A percentile compares a stretch with the other conserved stretches of the same genome.
phyloP scores from a whole-genome alignment of 2,329 filamentous ascomycete genomes.

The Cladophialophora chaetospira region DNA sequence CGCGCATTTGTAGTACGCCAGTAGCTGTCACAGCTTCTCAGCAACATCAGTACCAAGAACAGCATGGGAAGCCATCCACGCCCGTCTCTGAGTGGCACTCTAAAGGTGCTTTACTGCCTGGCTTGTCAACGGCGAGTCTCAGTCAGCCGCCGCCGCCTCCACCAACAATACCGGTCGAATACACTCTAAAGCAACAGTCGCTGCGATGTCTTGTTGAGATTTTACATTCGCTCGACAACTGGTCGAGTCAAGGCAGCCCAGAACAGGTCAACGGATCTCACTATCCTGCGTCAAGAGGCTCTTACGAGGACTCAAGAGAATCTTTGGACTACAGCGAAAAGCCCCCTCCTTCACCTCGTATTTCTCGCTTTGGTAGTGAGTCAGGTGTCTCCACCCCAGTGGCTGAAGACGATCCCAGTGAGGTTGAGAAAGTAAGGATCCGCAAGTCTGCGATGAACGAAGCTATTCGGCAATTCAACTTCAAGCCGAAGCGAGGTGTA shows the following conservation, averaged over 20 bases:
- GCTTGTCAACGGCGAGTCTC: slow-evolving; percentile 78
- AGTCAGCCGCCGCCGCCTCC: slow-evolving; percentile 49
- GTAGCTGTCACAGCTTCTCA: slow-evolving; percentile 74
- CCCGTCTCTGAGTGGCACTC: slow-evolving; percentile 78
- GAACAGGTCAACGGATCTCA: slow-evolving; percentile 45
- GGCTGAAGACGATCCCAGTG: slow-evolving; percentile 84
- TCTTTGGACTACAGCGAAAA: slow-evolving; percentile 67
- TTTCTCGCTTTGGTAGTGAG: slow-evolving; percentile 57
- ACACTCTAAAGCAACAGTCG: slow-evolving; percentile 85
- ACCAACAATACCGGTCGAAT: slow-evolving; percentile 75
- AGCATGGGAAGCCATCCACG: slow-evolving; percentile 62
- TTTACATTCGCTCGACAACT: slow-evolving; percentile 85
- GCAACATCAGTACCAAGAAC: slow-evolving; percentile 85
- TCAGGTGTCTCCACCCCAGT: slow-evolving; percentile 66
- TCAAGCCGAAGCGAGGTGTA: slow-evolving; percentile 92
- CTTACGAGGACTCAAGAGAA: slow-evolving; percentile 64
- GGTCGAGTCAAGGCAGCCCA: slow-evolving; percentile 72
- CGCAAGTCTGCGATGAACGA: slow-evolving; percentile 89
- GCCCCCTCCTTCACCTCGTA: slow-evolving; percentile 62
- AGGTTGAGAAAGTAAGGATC: slow-evolving; percentile 93
- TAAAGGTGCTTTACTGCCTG: slow-evolving; percentile 80
- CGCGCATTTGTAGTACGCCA: slow-evolving; percentile 78
- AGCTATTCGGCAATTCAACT: slow-evolving; percentile 90
- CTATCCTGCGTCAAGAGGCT: slow-evolving; percentile 51
- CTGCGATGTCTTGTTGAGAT: slow-evolving; percentile 87